A percentile compares a stretch with the other conserved stretches of the same genome.
Evolutionary conservation across 1,139 yeast genomes (phyloP).

Genomic region (Geotrichum siamense): DNA sequence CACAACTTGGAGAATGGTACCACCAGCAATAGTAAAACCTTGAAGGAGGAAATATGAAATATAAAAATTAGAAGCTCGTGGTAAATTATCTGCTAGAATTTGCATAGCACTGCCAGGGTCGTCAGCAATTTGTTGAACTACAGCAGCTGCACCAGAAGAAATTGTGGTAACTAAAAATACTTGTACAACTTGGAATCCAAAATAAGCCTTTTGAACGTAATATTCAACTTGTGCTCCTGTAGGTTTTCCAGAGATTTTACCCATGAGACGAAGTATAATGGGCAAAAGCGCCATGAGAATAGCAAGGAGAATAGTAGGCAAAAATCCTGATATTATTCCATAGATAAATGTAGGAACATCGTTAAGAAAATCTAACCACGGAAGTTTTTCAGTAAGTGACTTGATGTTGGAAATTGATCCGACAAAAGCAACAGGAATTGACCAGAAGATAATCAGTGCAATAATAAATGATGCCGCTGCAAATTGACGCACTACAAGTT

Average conservation of each 20-base stretch:
- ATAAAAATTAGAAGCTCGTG: slow-evolving; percentile 81
- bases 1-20: slow-evolving; percentile 70
- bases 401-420: slow-evolving; percentile 86
- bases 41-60: slow-evolving; percentile 55
- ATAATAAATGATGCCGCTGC: slow-evolving; percentile 55
- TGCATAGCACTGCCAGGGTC: slow-evolving; percentile 63
- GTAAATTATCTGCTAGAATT: slow-evolving; percentile 65
- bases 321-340: slow-evolving; percentile 80
- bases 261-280: slow-evolving; percentile 66
- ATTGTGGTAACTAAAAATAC: slow-evolving; percentile 71
- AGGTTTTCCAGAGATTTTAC: slow-evolving; percentile 62
- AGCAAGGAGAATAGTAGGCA: slow-evolving; percentile 78
- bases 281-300: slow-evolving; percentile 82
- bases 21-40: slow-evolving; percentile 77
- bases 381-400: slow-evolving; percentile 58
- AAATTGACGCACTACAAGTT: slow-evolving; percentile 52
- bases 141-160: slow-evolving; percentile 73
- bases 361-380: slow-evolving; percentile 62
- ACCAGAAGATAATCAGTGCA: slow-evolving; percentile 71
- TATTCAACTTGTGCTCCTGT: slow-evolving; percentile 66
- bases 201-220: slow-evolving; percentile 80
- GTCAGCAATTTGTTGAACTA: slow-evolving; percentile 58
- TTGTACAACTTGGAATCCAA: slow-evolving; percentile 83
- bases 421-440: slow-evolving; percentile 91
- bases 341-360: slow-evolving; percentile 57